phyloP scores from a whole-genome alignment of 306 rosid genomes.

The Astragalus membranaceus region DNA sequence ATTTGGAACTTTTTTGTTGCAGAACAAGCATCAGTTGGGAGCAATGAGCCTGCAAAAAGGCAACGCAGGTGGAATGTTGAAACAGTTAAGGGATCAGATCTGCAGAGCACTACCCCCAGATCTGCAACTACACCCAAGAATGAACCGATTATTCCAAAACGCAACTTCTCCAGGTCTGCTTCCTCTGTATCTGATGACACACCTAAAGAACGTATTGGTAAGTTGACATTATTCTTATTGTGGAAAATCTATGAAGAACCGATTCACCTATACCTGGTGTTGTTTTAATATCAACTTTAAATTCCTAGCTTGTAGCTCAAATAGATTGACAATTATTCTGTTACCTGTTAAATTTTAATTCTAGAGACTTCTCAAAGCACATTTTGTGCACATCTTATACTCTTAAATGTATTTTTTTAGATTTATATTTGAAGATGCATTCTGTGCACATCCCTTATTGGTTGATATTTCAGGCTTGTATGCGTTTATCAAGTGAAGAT shows the following conservation, averaged over 20 bases:
- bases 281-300: not conserved
- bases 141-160: conserved; percentile 37
- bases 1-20: conserved; percentile 13
- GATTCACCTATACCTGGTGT: not conserved
- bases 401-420: not conserved
- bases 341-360: not conserved
- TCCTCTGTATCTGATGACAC: conserved; percentile 58
- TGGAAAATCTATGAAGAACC: not conserved
- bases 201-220: conserved; percentile 86
- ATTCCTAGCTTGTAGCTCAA: not conserved
- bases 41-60: conserved; percentile 75
- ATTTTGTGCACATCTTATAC: not conserved
- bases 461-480: not conserved
- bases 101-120: conserved; percentile 42
- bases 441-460: not conserved
- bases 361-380: not conserved
- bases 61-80: conserved; percentile 90
- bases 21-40: conserved; percentile 60
- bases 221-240: conserved; percentile 24
- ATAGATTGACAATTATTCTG: not conserved
- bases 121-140: conserved; percentile 54
- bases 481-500: not conserved
- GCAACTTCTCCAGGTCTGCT: conserved; percentile 63
- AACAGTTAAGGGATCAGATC: conserved; percentile 49
- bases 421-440: not conserved